Evolutionary conservation across 352 stramenopile species (phyloP).

Genomic region (Pythium brachiatum): DNA sequence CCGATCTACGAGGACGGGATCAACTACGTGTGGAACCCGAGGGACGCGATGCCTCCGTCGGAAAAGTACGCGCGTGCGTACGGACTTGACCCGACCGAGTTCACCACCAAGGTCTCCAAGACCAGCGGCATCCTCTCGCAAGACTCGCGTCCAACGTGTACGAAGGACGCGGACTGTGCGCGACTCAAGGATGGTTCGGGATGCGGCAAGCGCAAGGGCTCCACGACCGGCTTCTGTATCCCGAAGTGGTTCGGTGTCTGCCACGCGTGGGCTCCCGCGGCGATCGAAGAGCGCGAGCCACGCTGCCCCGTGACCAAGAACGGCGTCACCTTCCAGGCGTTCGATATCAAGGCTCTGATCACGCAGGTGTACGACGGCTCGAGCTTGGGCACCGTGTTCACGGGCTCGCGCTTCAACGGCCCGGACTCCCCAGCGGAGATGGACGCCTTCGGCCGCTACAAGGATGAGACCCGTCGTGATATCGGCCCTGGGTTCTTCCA

Average conservation of each 20-base stretch:
- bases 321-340: constrained; percentile 22
- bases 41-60: constrained; percentile 9
- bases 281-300: constrained; percentile 27
- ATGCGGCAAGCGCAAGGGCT: constrained; percentile 18
- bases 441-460: constrained; percentile 21
- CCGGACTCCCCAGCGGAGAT: constrained; percentile 10
- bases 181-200: constrained; percentile 9
- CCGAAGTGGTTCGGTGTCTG: constrained; percentile 27
- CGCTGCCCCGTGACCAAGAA: constrained; percentile 27
- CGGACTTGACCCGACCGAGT: constrained; percentile 9
- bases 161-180: constrained; percentile 10
- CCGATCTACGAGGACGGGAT: constrained; percentile 25
- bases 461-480: constrained; percentile 21
- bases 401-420: constrained; percentile 24
- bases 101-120: constrained; percentile 21
- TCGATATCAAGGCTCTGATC: constrained; percentile 30
- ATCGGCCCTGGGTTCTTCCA: constrained; percentile 27
- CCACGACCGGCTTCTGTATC: constrained; percentile 19
- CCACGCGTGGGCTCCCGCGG: constrained; percentile 26
- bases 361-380: constrained; percentile 29
- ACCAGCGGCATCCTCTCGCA: constrained; percentile 16
- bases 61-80: constrained; percentile 28
- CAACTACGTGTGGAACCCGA: constrained; percentile 19
- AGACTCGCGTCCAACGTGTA: constrained; percentile 2
- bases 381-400: constrained; percentile 26